These are phyloP conservation scores for Loxodes magnus DNA, from an alignment of 73 alveolate genomes.

Conservation along the genomic window DNA sequence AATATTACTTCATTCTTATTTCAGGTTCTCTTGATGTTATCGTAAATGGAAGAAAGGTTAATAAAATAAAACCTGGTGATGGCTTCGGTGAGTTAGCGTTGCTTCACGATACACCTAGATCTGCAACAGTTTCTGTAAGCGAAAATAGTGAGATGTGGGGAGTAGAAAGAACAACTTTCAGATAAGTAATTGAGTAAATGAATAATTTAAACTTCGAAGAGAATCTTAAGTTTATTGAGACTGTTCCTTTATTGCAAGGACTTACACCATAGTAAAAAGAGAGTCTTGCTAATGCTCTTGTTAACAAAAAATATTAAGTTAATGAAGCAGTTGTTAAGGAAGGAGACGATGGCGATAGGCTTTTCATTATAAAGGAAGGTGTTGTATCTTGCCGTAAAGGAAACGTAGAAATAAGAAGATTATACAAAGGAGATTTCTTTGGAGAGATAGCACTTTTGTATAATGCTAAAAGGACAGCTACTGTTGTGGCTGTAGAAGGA, in stretches of 20 bases:
- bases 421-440: slow-evolving; percentile 1
- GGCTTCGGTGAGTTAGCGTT: slow-evolving; percentile 93
- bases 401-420: neutral
- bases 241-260: slow-evolving; percentile 12
- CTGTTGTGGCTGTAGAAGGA: slow-evolving; percentile 8
- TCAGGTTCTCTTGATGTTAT: slow-evolving; percentile 25
- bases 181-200: slow-evolving; percentile 30
- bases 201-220: slow-evolving; percentile 20
- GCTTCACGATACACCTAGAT: slow-evolving; percentile 74
- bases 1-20: slow-evolving; percentile 9
- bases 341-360: slow-evolving; percentile 8
- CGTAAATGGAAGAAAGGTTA: slow-evolving; percentile 17
- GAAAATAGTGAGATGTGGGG: slow-evolving; percentile 68
- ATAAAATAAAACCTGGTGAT: slow-evolving; percentile 40
- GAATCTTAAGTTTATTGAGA: slow-evolving; percentile 17
- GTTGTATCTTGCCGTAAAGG: neutral
- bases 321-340: slow-evolving; percentile 1
- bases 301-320: neutral
- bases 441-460: slow-evolving; percentile 11
- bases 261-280: slow-evolving; percentile 6
- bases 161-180: slow-evolving; percentile 75
- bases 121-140: slow-evolving; percentile 71
- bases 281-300: neutral
- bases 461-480: slow-evolving; percentile 5
- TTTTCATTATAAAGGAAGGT: slow-evolving; percentile 4